A percentile compares a stretch with the other conserved stretches of the same genome.
These are phyloP conservation scores for Nakaseomyces nivariensis DNA, from an alignment of 1,139 yeast species.

Conservation along the genomic window DNA sequence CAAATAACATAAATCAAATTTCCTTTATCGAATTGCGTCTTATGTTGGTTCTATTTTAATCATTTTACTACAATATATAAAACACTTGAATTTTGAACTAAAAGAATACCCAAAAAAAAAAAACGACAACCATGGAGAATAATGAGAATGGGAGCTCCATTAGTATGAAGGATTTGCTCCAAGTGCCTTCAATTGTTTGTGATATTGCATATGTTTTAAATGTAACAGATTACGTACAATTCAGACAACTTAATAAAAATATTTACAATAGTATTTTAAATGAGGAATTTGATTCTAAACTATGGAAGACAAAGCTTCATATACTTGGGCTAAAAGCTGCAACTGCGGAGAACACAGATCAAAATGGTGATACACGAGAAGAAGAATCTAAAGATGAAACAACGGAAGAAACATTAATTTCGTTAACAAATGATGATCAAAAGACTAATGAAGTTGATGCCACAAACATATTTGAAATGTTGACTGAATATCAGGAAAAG, in stretches of 20 bases:
- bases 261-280: conserved; percentile 32
- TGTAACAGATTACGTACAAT: conserved; percentile 28
- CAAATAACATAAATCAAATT: no score
- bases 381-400: conserved; percentile 9
- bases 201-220: conserved; percentile 18
- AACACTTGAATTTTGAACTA: not conserved
- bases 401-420: conserved; percentile 4
- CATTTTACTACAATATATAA: no score
- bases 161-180: conserved; percentile 20
- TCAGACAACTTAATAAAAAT: conserved; percentile 19
- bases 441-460: conserved; percentile 31
- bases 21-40: no score
- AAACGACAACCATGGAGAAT: not conserved
- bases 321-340: conserved; percentile 33
- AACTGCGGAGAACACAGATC: not conserved
- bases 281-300: conserved; percentile 27
- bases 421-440: conserved; percentile 29
- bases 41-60: no score
- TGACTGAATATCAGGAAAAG: conserved; percentile 9
- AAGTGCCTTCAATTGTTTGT: conserved; percentile 20
- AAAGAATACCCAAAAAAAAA: not conserved
- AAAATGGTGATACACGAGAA: conserved; percentile 31
- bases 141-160: not conserved
- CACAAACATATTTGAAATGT: conserved; percentile 21
- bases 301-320: conserved; percentile 46